These are phyloP conservation scores for Lipomyces yamadae DNA, from an alignment of 805 yeast genomes.

Conservation along the genomic window DNA sequence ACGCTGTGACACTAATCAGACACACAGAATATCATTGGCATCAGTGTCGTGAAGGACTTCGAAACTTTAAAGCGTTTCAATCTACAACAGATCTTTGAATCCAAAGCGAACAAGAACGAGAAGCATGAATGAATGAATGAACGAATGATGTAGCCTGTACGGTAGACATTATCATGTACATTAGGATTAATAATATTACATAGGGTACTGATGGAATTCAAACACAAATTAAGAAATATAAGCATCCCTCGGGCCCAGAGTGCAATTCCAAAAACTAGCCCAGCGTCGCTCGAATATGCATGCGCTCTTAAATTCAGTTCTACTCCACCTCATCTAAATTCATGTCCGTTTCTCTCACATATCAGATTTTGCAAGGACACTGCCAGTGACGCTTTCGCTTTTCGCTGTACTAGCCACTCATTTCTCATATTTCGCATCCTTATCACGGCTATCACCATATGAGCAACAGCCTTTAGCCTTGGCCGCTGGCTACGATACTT, in stretches of 20 bases:
- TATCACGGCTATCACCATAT: conserved; percentile 43
- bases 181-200: neutral
- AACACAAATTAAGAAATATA: neutral
- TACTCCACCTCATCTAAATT: neutral
- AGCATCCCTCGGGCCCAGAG: neutral
- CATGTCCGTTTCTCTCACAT: neutral
- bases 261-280: neutral
- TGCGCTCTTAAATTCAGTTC: neutral
- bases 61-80: conserved; percentile 70
- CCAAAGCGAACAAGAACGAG: conserved; percentile 10
- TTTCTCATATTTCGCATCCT: conserved; percentile 40
- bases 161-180: neutral
- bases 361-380: neutral
- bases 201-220: neutral
- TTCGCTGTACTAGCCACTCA: conserved; percentile 22
- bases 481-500: conserved; percentile 24
- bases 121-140: neutral
- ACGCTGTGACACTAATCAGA: neutral
- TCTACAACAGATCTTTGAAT: conserved; percentile 70
- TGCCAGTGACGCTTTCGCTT: neutral
- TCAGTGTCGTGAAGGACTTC: conserved; percentile 72
- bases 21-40: conserved; percentile 71
- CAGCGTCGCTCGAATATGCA: neutral
- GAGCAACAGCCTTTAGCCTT: conserved; percentile 40
- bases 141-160: too few relatives aligned